phyloP scores from a whole-genome alignment of 225 moss, liverwort and hornwort genomes.

The Polytrichum formosum region DNA sequence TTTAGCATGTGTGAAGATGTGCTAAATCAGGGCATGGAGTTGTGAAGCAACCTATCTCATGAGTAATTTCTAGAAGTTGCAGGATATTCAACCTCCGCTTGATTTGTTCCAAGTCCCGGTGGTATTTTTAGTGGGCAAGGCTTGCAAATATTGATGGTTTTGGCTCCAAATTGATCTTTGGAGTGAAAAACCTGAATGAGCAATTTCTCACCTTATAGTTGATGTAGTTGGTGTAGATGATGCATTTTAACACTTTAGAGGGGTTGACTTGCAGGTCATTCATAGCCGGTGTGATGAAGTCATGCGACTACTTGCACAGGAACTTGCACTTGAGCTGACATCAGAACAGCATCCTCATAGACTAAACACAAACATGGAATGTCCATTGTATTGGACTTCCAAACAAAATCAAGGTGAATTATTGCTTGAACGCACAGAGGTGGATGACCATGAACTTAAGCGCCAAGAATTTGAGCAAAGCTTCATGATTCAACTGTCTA shows the following conservation, averaged over 20 bases:
- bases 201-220: background rate
- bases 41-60: no score
- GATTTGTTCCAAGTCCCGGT: background rate
- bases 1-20: no score
- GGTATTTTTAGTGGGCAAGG: background rate
- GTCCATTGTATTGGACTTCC: slow-evolving; percentile 8
- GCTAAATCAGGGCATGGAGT: no score
- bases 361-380: background rate
- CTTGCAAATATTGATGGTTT: background rate
- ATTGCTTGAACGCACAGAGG: slow-evolving; percentile 10
- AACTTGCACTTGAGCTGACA: slow-evolving; percentile 32
- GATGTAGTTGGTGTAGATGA: background rate
- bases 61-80: no score
- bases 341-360: slow-evolving; percentile 6
- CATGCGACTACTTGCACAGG: slow-evolving; percentile 73
- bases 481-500: slow-evolving; percentile 44
- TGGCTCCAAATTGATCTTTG: background rate
- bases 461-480: slow-evolving; percentile 50
- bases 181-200: background rate
- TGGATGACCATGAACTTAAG: slow-evolving; percentile 20
- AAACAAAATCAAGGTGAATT: slow-evolving; percentile 7
- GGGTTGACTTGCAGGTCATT: slow-evolving; percentile 56
- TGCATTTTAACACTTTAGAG: background rate
- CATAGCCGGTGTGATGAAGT: slow-evolving; percentile 86
- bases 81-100: no score